These are phyloP conservation scores for Massariosphaeria phaeospora DNA, from an alignment of 495 filamentous ascomycete species.

Conservation along the genomic window DNA sequence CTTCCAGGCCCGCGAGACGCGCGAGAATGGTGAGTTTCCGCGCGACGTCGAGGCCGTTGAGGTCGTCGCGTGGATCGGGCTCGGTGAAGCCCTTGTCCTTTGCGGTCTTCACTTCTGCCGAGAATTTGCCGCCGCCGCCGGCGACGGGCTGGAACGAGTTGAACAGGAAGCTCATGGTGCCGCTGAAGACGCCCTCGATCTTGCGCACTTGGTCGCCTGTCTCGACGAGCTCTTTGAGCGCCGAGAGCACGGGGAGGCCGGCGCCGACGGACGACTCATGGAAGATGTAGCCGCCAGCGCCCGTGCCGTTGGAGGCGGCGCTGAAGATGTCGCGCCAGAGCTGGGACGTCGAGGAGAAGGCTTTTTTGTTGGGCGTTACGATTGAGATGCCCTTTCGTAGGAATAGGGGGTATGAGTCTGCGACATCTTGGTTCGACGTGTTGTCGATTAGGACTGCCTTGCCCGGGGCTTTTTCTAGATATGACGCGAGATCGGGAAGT, in stretches of 20 bases:
- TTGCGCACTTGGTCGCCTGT: slow-evolving; percentile 82
- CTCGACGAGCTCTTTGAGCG: slow-evolving; percentile 78
- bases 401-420: slow-evolving; percentile 70
- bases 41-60: slow-evolving; percentile 94
- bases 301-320: slow-evolving; percentile 45
- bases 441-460: slow-evolving; percentile 85
- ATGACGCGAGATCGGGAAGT: slow-evolving; percentile 63
- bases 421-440: slow-evolving; percentile 78
- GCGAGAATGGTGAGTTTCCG: slow-evolving; percentile 95
- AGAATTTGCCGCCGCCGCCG: slow-evolving; percentile 62
- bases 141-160: slow-evolving; percentile 68
- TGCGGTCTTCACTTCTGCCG: slow-evolving; percentile 79
- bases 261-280: slow-evolving; percentile 93
- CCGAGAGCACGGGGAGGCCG: slow-evolving; percentile 85
- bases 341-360: slow-evolving; percentile 69
- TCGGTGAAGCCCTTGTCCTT: slow-evolving; percentile 96
- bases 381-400: slow-evolving; percentile 75
- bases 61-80: slow-evolving; percentile 90
- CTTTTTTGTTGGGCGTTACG: slow-evolving; percentile 97
- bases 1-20: slow-evolving; percentile 68
- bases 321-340: slow-evolving; percentile 80
- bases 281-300: slow-evolving; percentile 69
- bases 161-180: slow-evolving; percentile 94
- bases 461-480: slow-evolving; percentile 64
- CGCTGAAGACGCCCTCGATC: slow-evolving; percentile 95